phyloP scores from a whole-genome alignment of 441 rosid species.

The Croton laevigatus region DNA sequence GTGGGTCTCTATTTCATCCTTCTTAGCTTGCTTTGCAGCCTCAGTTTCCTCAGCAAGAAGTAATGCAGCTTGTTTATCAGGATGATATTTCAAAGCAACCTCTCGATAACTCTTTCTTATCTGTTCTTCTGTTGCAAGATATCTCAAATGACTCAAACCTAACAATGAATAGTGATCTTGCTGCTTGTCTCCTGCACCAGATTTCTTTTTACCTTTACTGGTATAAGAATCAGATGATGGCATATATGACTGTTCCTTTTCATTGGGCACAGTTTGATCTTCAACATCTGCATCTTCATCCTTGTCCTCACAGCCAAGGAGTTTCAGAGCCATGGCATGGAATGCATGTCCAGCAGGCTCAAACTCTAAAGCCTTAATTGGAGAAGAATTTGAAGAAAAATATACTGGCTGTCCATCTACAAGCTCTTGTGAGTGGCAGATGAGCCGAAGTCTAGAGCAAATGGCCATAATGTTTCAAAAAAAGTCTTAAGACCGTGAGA shows the following conservation, averaged over 20 bases:
- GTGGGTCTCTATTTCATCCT: constrained; percentile 84
- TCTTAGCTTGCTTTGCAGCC: constrained; percentile 84
- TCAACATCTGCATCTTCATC: constrained; percentile 41
- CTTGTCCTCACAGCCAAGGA: constrained; percentile 64
- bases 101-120: constrained; percentile 87
- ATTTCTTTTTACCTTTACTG: constrained; percentile 79
- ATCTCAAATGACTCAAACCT: constrained; percentile 86
- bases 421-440: constrained; percentile 74
- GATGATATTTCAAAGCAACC: constrained; percentile 91
- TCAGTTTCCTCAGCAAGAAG: constrained; percentile 90
- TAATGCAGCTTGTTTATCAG: constrained; percentile 88
- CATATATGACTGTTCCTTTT: constrained; percentile 50
- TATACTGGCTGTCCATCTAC: constrained; percentile 64
- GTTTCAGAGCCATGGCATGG: constrained; percentile 79
- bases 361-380: constrained; percentile 62
- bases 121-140: constrained; percentile 97
- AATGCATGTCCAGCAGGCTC: constrained; percentile 96
- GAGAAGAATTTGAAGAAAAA: constrained; percentile 74
- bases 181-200: constrained; percentile 58
- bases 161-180: constrained; percentile 93
- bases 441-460: constrained; percentile 40
- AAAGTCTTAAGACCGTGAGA: not conserved
- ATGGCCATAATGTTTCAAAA: constrained; percentile 28
- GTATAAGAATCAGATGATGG: constrained; percentile 71
- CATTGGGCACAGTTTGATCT: constrained; percentile 50